Evolutionary conservation across 495 filamentous ascomycete genomes (phyloP), one percentile per base, ranked within the genome.

Genomic region (Hypoxylon lenormandii): DNA sequence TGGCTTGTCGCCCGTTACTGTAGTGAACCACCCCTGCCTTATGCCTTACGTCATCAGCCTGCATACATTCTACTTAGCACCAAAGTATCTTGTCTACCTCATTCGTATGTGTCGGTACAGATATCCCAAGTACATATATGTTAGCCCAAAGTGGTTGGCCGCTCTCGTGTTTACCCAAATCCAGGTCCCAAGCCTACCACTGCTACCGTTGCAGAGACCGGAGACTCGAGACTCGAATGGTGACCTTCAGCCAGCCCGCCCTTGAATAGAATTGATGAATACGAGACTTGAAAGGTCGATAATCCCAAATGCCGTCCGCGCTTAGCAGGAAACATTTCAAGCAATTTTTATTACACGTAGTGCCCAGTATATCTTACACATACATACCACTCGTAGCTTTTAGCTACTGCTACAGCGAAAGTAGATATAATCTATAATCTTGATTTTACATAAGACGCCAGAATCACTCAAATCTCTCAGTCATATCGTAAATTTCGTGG

Each of bases 261-360:
- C 46, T 36, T 53, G 56, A 57, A 60, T 30, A 45, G 68, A 67
- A 71, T 63, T 53, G 55, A 65, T 57, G 55, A 65, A 70, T 70
- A 70, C 66, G 66, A 70, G 53, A 16, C 50, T 26, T 49, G 28
- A 21, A 21, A 56, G 30, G 16, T 54, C 43, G 43, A 67, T 38
- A 47, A 60, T 46, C 56, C 18, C 30, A 62, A 45, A 45, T 40
- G 36, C 50, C 49, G 36, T 51, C 60, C 60, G 60, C 54, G 54
- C 66, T 38, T 64, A 64, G 26, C 23, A 51, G 36, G 11, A 51
- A 51, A 28, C 30, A 51, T 30, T 51, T 18, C 16, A 3, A 19
- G 0, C 19, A 19, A 18, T 45, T 45, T 45, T 18, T 10, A 21
- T 33, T 4, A 3, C 26, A 28, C 3, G 26, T 28, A 33, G 30